Evolutionary conservation across 2,329 filamentous ascomycete species (phyloP).

Genomic region (Colletotrichum viniferum): DNA sequence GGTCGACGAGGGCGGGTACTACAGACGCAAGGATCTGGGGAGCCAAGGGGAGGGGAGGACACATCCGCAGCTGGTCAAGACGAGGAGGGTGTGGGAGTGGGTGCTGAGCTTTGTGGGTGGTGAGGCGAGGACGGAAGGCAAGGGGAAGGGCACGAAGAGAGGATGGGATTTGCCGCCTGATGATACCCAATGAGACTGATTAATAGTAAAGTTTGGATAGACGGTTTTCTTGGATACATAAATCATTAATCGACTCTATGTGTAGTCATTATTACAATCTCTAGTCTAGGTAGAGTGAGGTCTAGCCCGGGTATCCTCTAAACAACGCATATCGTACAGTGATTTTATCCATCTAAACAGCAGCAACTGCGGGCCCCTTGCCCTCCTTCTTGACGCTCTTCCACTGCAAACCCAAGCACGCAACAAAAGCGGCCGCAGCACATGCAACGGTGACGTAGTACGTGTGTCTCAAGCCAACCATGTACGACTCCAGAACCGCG

Average conservation of each 20-base stretch:
- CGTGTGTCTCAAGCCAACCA: slow-evolving; percentile 51
- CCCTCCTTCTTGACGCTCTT: slow-evolving; percentile 56
- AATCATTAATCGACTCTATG: not conserved
- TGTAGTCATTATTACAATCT: not conserved
- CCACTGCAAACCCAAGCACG: slow-evolving; percentile 51
- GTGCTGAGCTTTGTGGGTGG: slow-evolving; percentile 69
- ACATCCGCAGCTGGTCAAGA: slow-evolving; percentile 64
- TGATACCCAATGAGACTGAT: slow-evolving; percentile 37
- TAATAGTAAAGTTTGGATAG: not conserved
- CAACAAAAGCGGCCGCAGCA: slow-evolving; percentile 49
- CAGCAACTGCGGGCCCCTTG: slow-evolving; percentile 30
- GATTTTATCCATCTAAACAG: not conserved
- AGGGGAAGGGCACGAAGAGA: slow-evolving; percentile 17
- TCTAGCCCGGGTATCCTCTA: slow-evolving; percentile 13
- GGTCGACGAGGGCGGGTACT: slow-evolving; percentile 60
- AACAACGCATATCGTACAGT: not conserved
- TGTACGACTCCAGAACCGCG: slow-evolving; percentile 52
- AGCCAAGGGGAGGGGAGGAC: slow-evolving; percentile 20
- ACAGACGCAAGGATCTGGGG: slow-evolving; percentile 55
- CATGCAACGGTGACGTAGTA: slow-evolving; percentile 58
- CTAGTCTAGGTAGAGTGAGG: not conserved
- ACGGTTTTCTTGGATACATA: not conserved
- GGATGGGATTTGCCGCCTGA: slow-evolving; percentile 45
- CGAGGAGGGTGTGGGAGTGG: slow-evolving; percentile 75
- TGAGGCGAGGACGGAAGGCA: slow-evolving; percentile 14